Evolutionary conservation across 208 protist genomes (phyloP), one percentile per base, ranked within the genome.

Genomic region (Willaertia magna): DNA sequence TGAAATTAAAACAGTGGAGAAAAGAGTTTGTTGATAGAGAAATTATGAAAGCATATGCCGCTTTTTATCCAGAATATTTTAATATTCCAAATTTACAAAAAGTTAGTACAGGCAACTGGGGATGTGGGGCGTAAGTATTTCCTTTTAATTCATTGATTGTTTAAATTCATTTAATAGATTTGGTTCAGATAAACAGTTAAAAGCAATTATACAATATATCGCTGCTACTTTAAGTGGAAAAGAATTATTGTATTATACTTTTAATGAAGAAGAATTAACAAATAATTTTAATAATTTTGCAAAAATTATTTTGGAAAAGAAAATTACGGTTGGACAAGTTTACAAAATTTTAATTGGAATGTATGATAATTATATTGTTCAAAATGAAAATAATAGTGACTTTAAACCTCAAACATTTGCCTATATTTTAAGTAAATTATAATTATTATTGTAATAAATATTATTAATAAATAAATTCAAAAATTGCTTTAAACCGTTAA

Each of bases 61-160:
- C 86, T 49, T 95, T 96, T 83, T 44, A 12, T 51, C 51, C 88
- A 76, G 89, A 89, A 43, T 30, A 39, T 39, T 39, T 55, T 55
- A 6, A 26, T 43, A 34, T 67, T 0, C 0, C 44, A 47, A 83
- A 22, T 20, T 34, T 22, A 9, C 20, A 1, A 40, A 55, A 89
- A 83, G 89, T 96, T 20, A 90, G 92, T 11, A 96, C 94, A 4
- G 94, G 94, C 0, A 93, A 96, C 78, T 97, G 95, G 94, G 94
- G 95, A 9, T 96, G 94, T 85, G 94, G 94, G 44, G 93, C 92
- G 9, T 96, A n/a, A n/a, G n/a, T n/a, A n/a, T n/a, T n/a, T n/a
- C n/a, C n/a, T n/a, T n/a, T n/a, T n/a, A n/a, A n/a, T n/a, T n/a
- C n/a, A n/a, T n/a, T n/a, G n/a, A n/a, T n/a, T n/a, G n/a, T n/a